phyloP scores from a whole-genome alignment of 257 asterid species.

The Fraxinus cuspidata region DNA sequence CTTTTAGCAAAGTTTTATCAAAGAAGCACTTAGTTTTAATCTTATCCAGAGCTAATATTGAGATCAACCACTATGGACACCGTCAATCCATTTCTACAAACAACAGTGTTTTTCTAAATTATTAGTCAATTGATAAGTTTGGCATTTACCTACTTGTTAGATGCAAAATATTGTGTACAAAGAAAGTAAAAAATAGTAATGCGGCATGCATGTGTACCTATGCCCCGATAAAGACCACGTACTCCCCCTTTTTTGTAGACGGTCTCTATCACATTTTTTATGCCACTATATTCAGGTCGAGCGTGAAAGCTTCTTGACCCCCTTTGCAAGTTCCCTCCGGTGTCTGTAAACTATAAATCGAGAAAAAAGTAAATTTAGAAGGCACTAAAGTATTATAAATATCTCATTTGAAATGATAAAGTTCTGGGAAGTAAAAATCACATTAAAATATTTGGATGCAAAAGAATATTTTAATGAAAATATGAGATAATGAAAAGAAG shows the following conservation, averaged over 20 bases:
- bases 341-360: constrained; percentile 58
- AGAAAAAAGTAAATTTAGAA: neutral
- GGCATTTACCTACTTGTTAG: neutral
- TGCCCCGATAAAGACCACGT: constrained; percentile 87
- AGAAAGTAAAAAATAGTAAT: neutral
- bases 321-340: constrained; percentile 41
- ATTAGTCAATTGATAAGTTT: neutral
- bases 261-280: constrained; percentile 63
- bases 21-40: neutral
- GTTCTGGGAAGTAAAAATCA: neutral
- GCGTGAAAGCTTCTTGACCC: constrained; percentile 40
- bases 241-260: constrained; percentile 86
- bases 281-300: constrained; percentile 68
- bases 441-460: neutral
- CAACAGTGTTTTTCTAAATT: neutral
- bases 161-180: neutral
- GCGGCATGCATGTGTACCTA: constrained; percentile 49
- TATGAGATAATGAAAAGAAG: neutral
- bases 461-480: neutral
- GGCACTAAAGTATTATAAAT: neutral
- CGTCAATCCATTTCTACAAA: neutral
- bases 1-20: no score
- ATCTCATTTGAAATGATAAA: neutral
- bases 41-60: neutral
- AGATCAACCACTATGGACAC: neutral